Percentiles rank a stretch among this genome's conserved stretches.
Conservation (phyloP, 306 rosid species). For the Ziziphus jujuba region DNA sequence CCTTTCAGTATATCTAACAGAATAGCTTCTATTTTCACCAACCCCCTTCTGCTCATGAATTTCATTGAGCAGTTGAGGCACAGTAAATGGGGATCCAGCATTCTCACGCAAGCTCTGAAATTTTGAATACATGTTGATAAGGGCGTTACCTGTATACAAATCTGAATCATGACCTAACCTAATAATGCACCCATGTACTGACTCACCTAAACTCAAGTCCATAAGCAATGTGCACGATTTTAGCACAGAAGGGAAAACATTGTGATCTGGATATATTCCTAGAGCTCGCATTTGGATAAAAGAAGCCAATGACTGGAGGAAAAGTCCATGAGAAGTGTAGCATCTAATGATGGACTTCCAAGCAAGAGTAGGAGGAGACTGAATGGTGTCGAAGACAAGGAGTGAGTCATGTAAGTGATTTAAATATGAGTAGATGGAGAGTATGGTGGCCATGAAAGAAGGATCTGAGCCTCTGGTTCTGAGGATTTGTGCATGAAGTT, state of each 20-base stretch:
- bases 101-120: constrained; percentile 26
- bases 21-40: too few relatives aligned
- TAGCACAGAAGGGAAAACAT: constrained; percentile 69
- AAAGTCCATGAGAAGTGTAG: constrained; percentile 60
- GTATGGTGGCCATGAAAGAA: constrained; percentile 38
- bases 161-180: constrained; percentile 56
- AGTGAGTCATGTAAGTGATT: constrained; percentile 43
- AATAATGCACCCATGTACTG: constrained; percentile 58
- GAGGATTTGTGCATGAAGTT: constrained; percentile 75
- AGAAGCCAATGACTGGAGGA: constrained; percentile 39
- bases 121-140: constrained; percentile 70
- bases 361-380: constrained; percentile 47
- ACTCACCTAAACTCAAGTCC: constrained; percentile 49
- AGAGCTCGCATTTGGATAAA: constrained; percentile 53
- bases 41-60: constrained; percentile 24
- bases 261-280: constrained; percentile 41
- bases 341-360: constrained; percentile 68
- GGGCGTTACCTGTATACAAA: constrained; percentile 74
- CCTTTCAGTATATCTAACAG: too few relatives aligned
- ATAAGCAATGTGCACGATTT: constrained; percentile 57
- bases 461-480: constrained; percentile 32
- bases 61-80: constrained; percentile 37
- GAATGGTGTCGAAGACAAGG: constrained; percentile 49
- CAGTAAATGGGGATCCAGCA: constrained; percentile 2
- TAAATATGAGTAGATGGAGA: constrained; percentile 64